Base-by-base conservation (phyloP, 2,329 filamentous ascomycete species). In the Didymosphaeria variabile region DNA sequence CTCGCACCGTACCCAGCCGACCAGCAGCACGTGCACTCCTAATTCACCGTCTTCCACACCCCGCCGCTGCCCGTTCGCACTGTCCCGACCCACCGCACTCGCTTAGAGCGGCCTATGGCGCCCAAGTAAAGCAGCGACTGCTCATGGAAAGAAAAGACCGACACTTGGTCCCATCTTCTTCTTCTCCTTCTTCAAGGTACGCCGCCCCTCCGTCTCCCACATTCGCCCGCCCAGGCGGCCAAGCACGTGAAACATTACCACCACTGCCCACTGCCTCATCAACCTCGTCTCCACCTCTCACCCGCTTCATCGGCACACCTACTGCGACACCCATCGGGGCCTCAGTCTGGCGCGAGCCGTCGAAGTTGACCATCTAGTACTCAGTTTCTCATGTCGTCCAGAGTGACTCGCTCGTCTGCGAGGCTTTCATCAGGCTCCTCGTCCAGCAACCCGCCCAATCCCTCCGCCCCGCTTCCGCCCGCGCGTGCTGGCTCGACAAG, bases 361-460 rank as follows among this genome's bases (percentile, higher is more conserved):
- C 68, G 67, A 68, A 62, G 70, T 65, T 70, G 62, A 32, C 62
- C 64, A 67, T 60, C 69, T 58, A 67, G 47, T 63, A 70, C 40
- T 67, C 71, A 76, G 71, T 79, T 84, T 90, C 92, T 94, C 89
- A 97, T 97, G 93, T 92, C 92, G 88, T 85, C 89, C 87, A 97
- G 94, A 92, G 90, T 95, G 76, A 97, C 94, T 86, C 93, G 94
- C 85, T 95, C 94, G 76, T 91, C 94, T 81, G 91, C 94, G 84
- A 93, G 93, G 85, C 90, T 92, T 87, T 92, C 92, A 84, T 91
- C 92, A 81, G 85, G 85, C 76, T 76, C 78, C 63, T 77, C 77
- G 67, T 78, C 87, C 65, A 75, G 65, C 72, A 66, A 66, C 59
- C 67, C 70, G 34, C 73, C 71, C 61, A 71, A 83, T 81, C 82